Evolutionary conservation across 163 green algal genomes (phyloP).

Genomic region (Chlorella variabilis): DNA sequence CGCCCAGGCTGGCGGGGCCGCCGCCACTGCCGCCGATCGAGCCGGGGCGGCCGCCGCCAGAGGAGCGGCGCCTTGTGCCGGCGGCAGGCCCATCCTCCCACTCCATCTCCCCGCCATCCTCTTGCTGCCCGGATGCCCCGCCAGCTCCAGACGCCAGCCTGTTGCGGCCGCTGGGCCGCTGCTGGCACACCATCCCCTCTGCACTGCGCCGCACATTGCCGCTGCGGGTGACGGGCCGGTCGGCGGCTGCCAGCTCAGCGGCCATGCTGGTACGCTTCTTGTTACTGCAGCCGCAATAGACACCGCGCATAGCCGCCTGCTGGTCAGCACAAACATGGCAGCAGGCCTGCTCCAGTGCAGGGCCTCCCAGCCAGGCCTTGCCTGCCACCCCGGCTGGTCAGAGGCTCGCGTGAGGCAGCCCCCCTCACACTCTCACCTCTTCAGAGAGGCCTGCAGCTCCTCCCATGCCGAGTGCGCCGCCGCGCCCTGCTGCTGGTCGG

Average conservation of each 20-base stretch:
- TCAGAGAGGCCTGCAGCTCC: conserved; percentile 22
- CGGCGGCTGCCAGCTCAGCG: not conserved
- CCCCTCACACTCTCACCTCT: not conserved
- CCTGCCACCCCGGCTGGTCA: too few species aligned
- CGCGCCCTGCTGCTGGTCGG: conserved; percentile 21
- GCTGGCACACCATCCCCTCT: not conserved
- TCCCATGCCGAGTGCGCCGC: conserved; percentile 16
- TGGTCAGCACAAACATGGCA: too few species aligned
- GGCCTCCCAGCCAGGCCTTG: too few species aligned
- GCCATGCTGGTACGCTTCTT: conserved; percentile 12
- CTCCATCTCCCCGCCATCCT: conserved; percentile 17
- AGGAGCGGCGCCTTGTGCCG: not conserved
- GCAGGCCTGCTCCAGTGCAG: not conserved
- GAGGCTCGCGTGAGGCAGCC: too few species aligned
- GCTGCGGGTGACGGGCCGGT: conserved; percentile 37
- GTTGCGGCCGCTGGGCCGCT: too few species aligned
- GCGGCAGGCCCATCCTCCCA: not conserved
- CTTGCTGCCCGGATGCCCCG: not conserved
- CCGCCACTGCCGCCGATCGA: not conserved
- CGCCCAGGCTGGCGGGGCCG: not conserved
- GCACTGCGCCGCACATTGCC: conserved; percentile 25
- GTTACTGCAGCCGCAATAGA: not conserved
- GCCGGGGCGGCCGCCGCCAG: not conserved
- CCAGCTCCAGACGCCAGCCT: too few species aligned
- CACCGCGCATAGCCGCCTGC: too few species aligned